These are phyloP conservation scores for Pyricularia sp. DNA, from an alignment of 2,329 filamentous ascomycete genomes.

Conservation along the genomic window DNA sequence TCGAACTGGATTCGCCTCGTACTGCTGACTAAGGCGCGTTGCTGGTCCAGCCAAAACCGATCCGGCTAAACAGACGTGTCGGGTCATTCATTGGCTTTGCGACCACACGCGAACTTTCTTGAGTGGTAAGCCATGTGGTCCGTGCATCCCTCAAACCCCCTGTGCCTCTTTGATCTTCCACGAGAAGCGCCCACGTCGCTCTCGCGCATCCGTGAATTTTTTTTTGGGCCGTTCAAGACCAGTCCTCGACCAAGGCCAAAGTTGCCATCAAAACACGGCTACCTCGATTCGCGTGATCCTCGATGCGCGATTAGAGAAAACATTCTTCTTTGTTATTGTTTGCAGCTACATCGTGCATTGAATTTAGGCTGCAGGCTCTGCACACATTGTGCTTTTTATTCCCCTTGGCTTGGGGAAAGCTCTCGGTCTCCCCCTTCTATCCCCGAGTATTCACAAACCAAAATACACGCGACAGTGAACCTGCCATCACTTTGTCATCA, in stretches of 20 bases:
- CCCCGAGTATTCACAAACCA: background rate
- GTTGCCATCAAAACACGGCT: constrained; percentile 2
- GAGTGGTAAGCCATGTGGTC: background rate
- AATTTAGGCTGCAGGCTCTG: background rate
- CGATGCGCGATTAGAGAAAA: constrained; percentile 1
- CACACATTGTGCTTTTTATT: background rate
- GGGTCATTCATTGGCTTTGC: background rate
- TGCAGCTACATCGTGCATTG: background rate
- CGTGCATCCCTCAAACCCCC: background rate
- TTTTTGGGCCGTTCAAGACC: constrained; percentile 1
- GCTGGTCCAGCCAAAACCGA: background rate
- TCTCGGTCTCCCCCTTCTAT: background rate
- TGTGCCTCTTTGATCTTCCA: background rate
- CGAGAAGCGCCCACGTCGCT: constrained; percentile 1
- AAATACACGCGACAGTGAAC: background rate
- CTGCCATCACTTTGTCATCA: background rate
- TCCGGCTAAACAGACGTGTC: background rate
- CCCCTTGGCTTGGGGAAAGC: background rate
- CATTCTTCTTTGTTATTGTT: background rate
- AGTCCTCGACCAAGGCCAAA: background rate
- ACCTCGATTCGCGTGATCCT: constrained; percentile 1
- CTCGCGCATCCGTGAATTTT: constrained; percentile 4
- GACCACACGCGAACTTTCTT: background rate
- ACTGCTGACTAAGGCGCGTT: background rate
- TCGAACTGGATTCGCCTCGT: background rate